phyloP scores from a whole-genome alignment of 495 filamentous ascomycete genomes.

The Penicillium robsamsonii region DNA sequence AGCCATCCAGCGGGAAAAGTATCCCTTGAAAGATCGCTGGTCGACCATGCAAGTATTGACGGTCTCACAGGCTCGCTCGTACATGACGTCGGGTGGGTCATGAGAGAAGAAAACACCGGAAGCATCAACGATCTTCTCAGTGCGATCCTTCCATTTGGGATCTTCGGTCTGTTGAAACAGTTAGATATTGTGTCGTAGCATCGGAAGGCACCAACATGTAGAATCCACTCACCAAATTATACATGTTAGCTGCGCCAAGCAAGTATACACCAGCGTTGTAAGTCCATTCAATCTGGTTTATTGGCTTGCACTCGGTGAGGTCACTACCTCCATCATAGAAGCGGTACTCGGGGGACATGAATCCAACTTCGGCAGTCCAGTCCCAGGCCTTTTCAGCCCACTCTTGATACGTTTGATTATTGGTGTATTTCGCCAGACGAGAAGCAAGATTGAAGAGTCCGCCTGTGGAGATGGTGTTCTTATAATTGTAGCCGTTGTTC shows the following conservation, averaged over 20 bases:
- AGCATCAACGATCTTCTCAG: conserved; percentile 57
- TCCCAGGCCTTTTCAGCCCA: conserved; percentile 74
- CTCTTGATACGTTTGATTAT: conserved; percentile 73
- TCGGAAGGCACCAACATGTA: not conserved
- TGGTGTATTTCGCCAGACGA: conserved; percentile 71
- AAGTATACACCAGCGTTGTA: conserved; percentile 40
- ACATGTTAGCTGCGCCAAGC: conserved; percentile 42
- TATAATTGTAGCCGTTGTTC: conserved; percentile 78
- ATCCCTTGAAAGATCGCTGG: conserved; percentile 83
- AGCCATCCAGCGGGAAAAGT: conserved; percentile 80
- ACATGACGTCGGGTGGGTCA: conserved; percentile 54
- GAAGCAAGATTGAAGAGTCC: conserved; percentile 79
- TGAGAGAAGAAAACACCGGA: conserved; percentile 52
- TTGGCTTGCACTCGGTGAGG: conserved; percentile 38
- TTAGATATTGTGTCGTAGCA: not conserved
- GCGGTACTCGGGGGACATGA: conserved; percentile 59
- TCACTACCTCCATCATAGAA: conserved; percentile 66
- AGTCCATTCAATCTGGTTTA: conserved; percentile 40
- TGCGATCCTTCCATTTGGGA: conserved; percentile 57
- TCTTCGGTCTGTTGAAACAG: conserved; percentile 27
- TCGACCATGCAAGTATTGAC: conserved; percentile 65
- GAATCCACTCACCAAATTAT: conserved; percentile 32
- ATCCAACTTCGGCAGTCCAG: conserved; percentile 62
- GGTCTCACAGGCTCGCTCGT: conserved; percentile 63
- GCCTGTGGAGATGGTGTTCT: conserved; percentile 78